phyloP scores from a whole-genome alignment of 257 asterid genomes.

The Anisodus tanguticus region DNA sequence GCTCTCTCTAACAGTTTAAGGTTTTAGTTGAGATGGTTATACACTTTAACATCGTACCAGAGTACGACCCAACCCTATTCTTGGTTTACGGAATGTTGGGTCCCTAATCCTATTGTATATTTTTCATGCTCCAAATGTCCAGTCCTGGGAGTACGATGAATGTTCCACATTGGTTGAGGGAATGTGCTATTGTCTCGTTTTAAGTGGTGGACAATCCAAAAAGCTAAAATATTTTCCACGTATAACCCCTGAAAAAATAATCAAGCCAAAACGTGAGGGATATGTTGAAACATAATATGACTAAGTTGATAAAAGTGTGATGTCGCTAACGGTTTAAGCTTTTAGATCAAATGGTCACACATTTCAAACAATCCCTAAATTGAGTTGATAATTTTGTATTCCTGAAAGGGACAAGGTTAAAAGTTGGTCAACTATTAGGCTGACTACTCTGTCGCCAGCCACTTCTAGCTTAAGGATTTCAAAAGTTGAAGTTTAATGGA shows the following conservation, averaged over 20 bases:
- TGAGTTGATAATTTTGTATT: not conserved
- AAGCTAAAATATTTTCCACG: not conserved
- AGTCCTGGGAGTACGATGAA: not conserved
- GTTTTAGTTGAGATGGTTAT: not conserved
- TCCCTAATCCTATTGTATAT: not conserved
- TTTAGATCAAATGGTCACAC: not conserved
- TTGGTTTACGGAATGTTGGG: not conserved
- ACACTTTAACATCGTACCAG: not conserved
- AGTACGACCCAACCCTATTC: not conserved
- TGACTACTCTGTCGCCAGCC: constrained; percentile 5
- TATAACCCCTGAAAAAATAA: not conserved
- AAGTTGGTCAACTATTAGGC: not conserved
- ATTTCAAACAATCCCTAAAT: constrained; percentile 1
- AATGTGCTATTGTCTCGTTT: not conserved
- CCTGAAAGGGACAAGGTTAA: not conserved
- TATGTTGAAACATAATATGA: not conserved
- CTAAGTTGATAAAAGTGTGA: not conserved
- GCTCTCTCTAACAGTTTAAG: constrained; percentile 2
- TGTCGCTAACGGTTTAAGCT: not conserved
- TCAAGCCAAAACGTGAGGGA: not conserved
- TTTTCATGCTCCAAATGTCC: not conserved
- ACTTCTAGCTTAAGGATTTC: not conserved
- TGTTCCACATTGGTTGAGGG: not conserved
- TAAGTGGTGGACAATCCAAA: not conserved
- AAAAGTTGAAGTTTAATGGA: constrained; percentile 8